phyloP scores from a whole-genome alignment of 768 basidiomycete species.

The Daedalea quercina region DNA sequence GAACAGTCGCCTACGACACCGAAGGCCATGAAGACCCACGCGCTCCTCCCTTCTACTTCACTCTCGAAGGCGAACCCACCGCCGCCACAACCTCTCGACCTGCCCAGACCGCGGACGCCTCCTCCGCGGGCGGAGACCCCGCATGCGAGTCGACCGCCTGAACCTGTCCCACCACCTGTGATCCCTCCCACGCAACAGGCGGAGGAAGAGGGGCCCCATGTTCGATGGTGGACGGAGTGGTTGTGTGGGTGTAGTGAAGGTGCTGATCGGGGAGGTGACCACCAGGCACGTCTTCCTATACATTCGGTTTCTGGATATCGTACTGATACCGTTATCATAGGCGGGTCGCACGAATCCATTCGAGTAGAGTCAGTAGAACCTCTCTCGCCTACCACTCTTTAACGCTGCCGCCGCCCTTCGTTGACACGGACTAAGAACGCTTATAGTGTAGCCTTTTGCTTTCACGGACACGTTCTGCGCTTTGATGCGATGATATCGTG shows the following conservation, averaged over 20 bases:
- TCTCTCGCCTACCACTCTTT: neutral
- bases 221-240: constrained; percentile 84
- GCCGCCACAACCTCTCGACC: constrained; percentile 47
- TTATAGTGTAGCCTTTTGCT: constrained; percentile 1
- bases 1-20: constrained; percentile 5
- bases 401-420: neutral
- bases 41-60: constrained; percentile 18
- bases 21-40: constrained; percentile 14
- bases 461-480: neutral
- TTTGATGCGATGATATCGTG: neutral
- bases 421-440: neutral
- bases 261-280: constrained; percentile 63
- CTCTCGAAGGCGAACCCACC: constrained; percentile 30
- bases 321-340: constrained; percentile 27
- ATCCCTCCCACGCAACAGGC: constrained; percentile 16
- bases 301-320: neutral
- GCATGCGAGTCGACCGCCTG: constrained; percentile 26
- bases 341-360: constrained; percentile 69
- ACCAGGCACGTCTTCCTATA: constrained; percentile 44
- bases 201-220: constrained; percentile 28
- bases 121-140: constrained; percentile 39
- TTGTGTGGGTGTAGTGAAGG: constrained; percentile 75
- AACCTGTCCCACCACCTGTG: constrained; percentile 29
- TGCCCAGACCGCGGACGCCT: constrained; percentile 56
- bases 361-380: constrained; percentile 26